Conservation (phyloP, 2,329 filamentous ascomycete genomes). For the Hysterium pulicare region DNA sequence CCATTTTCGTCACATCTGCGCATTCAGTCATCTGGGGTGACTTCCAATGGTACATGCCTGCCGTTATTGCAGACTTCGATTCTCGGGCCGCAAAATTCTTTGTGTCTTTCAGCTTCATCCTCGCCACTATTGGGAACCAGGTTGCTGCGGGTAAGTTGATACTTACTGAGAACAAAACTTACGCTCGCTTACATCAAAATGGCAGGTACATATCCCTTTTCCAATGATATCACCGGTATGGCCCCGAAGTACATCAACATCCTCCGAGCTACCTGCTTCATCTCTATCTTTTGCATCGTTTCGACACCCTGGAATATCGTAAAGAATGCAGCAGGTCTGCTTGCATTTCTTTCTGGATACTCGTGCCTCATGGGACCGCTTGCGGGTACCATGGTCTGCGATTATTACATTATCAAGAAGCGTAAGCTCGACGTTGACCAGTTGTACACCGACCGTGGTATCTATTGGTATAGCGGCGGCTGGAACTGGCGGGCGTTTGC, state of each 20-base stretch:
- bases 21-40: conserved; percentile 45
- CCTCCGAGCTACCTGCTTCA: conserved; percentile 32
- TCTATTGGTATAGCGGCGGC: conserved; percentile 32
- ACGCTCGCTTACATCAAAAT: neutral
- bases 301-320: conserved; percentile 38
- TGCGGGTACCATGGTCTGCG: conserved; percentile 32
- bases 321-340: conserved; percentile 32
- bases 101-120: conserved; percentile 38
- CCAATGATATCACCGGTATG: conserved; percentile 33
- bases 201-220: conserved; percentile 31
- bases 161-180: neutral
- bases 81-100: conserved; percentile 44
- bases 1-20: conserved; percentile 49
- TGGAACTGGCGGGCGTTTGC: conserved; percentile 34
- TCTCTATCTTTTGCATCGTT: conserved; percentile 32
- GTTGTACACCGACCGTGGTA: conserved; percentile 28
- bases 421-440: conserved; percentile 32
- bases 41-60: conserved; percentile 50
- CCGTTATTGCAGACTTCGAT: conserved; percentile 46
- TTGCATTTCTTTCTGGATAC: conserved; percentile 35
- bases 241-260: conserved; percentile 37
- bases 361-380: conserved; percentile 37
- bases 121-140: conserved; percentile 44
- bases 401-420: conserved; percentile 36
- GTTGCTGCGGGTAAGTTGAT: conserved; percentile 31